These are phyloP conservation scores for Porphyrellus sp. DNA, from an alignment of 1,284 basidiomycete genomes.

Conservation along the genomic window DNA sequence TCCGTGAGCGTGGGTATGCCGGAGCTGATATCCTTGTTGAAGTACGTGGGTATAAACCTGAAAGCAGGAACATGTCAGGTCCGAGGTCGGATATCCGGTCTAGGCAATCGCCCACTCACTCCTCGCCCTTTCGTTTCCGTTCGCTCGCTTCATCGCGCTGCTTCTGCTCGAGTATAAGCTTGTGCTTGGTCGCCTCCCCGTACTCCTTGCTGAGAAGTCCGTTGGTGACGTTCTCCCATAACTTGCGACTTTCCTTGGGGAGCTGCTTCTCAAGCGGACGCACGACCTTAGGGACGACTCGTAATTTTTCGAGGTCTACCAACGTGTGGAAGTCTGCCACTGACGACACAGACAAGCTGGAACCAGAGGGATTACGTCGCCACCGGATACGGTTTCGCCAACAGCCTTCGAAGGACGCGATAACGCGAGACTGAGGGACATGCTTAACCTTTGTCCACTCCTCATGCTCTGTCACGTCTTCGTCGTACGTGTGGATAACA, in stretches of 20 bases:
- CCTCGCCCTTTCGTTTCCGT: constrained; percentile 71
- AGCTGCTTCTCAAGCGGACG: constrained; percentile 80
- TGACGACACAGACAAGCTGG: constrained; percentile 38
- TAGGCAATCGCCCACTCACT: constrained; percentile 52
- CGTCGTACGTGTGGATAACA: constrained; percentile 80
- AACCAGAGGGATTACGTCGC: constrained; percentile 58
- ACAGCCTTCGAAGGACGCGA: constrained; percentile 84
- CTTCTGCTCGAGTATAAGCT: constrained; percentile 84
- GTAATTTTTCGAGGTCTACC: constrained; percentile 74
- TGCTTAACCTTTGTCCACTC: constrained; percentile 90
- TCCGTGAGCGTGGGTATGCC: constrained; percentile 75
- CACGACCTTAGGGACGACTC: constrained; percentile 81
- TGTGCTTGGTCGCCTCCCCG: constrained; percentile 83
- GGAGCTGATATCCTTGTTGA: constrained; percentile 68
- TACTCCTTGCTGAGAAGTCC: constrained; percentile 82
- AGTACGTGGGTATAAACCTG: constrained; percentile 82
- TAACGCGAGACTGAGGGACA: constrained; percentile 75
- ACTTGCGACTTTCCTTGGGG: constrained; percentile 76
- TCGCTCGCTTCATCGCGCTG: constrained; percentile 86
- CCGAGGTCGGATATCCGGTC: background rate
- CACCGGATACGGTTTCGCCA: constrained; percentile 87
- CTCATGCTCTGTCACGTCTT: constrained; percentile 57
- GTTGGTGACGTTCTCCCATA: constrained; percentile 87
- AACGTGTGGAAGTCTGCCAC: constrained; percentile 64
- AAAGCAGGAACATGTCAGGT: background rate